Evolutionary conservation across 139 green algal genomes (phyloP), one percentile per base, ranked within the genome.

Genomic region (Picochlorum sp.): DNA sequence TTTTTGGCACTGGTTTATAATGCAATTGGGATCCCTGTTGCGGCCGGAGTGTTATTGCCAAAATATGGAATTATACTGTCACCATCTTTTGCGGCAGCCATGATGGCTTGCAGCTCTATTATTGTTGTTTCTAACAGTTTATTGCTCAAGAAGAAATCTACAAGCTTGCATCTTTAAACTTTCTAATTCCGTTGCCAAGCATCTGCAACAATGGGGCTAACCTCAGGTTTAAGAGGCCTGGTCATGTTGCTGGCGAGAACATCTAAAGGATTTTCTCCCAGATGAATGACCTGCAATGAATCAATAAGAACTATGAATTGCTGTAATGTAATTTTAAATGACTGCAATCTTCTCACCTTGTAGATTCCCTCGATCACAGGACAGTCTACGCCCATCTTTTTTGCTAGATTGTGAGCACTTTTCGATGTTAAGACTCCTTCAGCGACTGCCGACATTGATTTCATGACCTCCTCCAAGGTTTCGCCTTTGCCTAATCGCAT

Each of bases 1-100:
- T 71, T 26, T 0, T 96, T 91, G 86, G 91, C 91, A n/a, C 72
- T 98, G 24, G 63, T 69, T 0, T 98, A 98, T 74, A 98, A 98
- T 69, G 39, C 86, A 8, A 55, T 97, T 20, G 89, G 82, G 26
- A 85, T 98, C 8, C 91, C 91, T 0, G 41, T 97, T 36, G 91
- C 91, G 0, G 91, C 87, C 12, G 91, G 91, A 39, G 83, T 72
- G 1, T 50, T 86, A 62, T 75, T 98, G 60, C 91, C 91, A 0
- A 45, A 36, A 1, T 71, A 71, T 37, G 89, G 85, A 39, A 39
- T 95, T 7, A 78, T 79, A 14, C 81, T 98, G 3, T 89, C 79
- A 57, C 90, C 91, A 5, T 82, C 82, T 4, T 64, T 81, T 7
- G 83, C 87, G 0, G 91, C 78, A 2, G 90, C 69, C 22, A 83